Evolutionary conservation across 768 basidiomycete species (phyloP).

Genomic region (Macrolepiota dolichaula): DNA sequence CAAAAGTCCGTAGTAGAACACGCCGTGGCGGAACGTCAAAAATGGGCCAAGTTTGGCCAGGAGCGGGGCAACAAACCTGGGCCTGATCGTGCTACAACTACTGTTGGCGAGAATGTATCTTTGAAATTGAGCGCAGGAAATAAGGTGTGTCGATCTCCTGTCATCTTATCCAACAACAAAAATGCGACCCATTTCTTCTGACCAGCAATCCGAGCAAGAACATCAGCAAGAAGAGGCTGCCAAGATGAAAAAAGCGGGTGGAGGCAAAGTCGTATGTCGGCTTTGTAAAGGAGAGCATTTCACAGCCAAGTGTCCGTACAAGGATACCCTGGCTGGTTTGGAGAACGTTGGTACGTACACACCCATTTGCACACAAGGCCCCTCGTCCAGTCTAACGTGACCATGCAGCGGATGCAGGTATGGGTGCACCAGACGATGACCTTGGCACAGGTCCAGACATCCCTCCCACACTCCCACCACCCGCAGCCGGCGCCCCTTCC

Average conservation of each 20-base stretch:
- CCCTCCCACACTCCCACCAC: slow-evolving; percentile 20
- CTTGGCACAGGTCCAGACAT: slow-evolving; percentile 27
- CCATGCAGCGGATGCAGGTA: slow-evolving; percentile 20
- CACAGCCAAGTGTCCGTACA: slow-evolving; percentile 98
- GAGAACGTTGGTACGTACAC: slow-evolving; percentile 49
- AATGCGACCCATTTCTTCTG: too few relatives aligned
- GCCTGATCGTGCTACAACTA: slow-evolving; percentile 91
- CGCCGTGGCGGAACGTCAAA: slow-evolving; percentile 88
- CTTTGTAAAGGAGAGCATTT: slow-evolving; percentile 97
- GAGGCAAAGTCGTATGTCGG: slow-evolving; percentile 88
- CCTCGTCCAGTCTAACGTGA: neutral
- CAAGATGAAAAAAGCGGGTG: slow-evolving; percentile 73
- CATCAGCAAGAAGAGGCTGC: slow-evolving; percentile 59
- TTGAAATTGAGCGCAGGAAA: slow-evolving; percentile 55
- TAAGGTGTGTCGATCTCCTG: slow-evolving; percentile 39
- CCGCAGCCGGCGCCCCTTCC: too few relatives aligned
- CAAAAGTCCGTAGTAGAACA: slow-evolving; percentile 95
- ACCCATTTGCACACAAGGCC: neutral
- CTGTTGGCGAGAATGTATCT: slow-evolving; percentile 66
- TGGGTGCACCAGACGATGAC: slow-evolving; percentile 38
- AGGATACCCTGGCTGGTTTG: slow-evolving; percentile 83
- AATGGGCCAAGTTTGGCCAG: slow-evolving; percentile 90
- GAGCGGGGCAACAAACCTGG: slow-evolving; percentile 87
- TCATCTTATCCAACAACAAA: neutral
- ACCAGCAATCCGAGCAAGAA: slow-evolving; percentile 63